These are phyloP conservation scores for Entomortierella parvispora DNA, from an alignment of 192 early-diverging fungal species.

Conservation along the genomic window DNA sequence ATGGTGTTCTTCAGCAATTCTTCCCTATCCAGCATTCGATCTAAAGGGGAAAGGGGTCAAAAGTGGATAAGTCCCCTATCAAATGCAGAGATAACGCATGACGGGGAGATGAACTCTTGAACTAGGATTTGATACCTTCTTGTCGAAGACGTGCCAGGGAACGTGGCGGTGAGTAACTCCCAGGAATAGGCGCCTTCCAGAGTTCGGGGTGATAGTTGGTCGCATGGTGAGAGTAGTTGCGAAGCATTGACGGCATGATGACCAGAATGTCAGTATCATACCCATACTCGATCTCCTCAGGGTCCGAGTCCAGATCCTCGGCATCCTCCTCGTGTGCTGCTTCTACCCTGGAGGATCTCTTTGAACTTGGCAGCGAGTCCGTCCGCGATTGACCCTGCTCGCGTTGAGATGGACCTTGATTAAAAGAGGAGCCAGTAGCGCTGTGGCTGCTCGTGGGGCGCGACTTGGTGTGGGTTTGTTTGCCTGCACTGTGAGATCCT, in stretches of 20 bases:
- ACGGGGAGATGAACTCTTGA: too few species aligned
- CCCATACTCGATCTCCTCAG: slow-evolving; percentile 42
- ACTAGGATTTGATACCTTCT: slow-evolving; percentile 18
- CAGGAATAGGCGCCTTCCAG: slow-evolving; percentile 34
- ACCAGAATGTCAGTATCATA: slow-evolving; percentile 35
- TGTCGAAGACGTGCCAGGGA: slow-evolving; percentile 24
- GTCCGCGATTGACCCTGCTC: not conserved
- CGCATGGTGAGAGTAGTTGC: slow-evolving; percentile 45
- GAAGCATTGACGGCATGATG: slow-evolving; percentile 50
- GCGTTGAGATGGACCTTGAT: not conserved
- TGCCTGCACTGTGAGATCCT: too few species aligned
- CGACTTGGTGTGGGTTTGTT: too few species aligned
- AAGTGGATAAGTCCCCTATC: too few species aligned
- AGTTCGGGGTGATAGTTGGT: slow-evolving; percentile 50
- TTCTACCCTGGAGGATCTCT: not conserved
- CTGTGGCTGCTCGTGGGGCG: not conserved
- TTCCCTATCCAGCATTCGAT: slow-evolving; percentile 38
- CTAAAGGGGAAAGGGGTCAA: not conserved
- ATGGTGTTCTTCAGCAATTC: slow-evolving; percentile 45
- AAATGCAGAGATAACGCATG: too few species aligned
- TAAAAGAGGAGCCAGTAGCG: too few species aligned
- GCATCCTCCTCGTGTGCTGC: not conserved
- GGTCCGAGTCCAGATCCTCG: slow-evolving; percentile 21
- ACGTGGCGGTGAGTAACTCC: slow-evolving; percentile 7
- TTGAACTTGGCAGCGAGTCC: not conserved